phyloP scores from a whole-genome alignment of 1,284 basidiomycete species.

The Cutaneotrichosporon sp. region DNA sequence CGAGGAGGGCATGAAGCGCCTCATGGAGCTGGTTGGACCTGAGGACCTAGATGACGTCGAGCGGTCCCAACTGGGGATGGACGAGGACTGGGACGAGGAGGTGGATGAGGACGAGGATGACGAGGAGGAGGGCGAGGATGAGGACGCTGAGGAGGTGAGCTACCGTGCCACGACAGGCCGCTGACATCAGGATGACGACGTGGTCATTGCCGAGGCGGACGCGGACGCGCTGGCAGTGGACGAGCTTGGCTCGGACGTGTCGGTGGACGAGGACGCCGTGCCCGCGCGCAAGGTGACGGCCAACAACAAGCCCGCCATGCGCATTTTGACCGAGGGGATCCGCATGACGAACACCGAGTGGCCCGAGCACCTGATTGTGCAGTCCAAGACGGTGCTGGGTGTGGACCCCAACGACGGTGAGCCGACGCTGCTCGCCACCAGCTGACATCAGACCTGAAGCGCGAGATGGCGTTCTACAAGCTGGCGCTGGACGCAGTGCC shows the following conservation, averaged over 20 bases:
- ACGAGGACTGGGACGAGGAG: constrained; percentile 66
- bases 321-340: constrained; percentile 75
- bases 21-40: constrained; percentile 66
- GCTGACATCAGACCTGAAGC: constrained; percentile 67
- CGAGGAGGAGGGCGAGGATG: no score
- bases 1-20: constrained; percentile 72
- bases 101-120: constrained; percentile 56
- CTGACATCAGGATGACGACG: constrained; percentile 32
- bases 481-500: constrained; percentile 84
- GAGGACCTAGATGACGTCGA: constrained; percentile 48
- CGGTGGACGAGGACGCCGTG: constrained; percentile 72
- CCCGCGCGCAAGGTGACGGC: constrained; percentile 78
- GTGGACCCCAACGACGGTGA: constrained; percentile 65
- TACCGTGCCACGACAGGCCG: neutral
- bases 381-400: constrained; percentile 71
- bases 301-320: constrained; percentile 80
- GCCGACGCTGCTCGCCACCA: neutral
- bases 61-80: constrained; percentile 31
- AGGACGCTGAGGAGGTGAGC: no score
- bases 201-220: constrained; percentile 52
- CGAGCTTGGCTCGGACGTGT: constrained; percentile 63
- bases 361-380: constrained; percentile 78
- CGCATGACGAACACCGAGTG: constrained; percentile 75
- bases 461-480: constrained; percentile 96
- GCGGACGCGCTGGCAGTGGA: constrained; percentile 65